Base-by-base conservation (phyloP, 2,329 filamentous ascomycete genomes). In the Elsinoe fawcettii region DNA sequence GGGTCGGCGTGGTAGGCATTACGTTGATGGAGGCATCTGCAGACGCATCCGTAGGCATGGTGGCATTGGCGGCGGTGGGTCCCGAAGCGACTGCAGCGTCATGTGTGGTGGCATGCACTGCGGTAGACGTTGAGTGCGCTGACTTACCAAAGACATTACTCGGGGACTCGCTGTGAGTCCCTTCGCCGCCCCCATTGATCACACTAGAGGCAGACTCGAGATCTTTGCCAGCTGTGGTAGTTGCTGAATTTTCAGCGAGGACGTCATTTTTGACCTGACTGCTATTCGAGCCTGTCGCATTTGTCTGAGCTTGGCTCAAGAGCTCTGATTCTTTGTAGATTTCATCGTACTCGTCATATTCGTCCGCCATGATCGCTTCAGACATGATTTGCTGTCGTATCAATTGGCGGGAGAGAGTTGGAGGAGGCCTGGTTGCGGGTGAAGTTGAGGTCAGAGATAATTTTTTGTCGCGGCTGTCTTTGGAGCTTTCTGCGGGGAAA, bases 301-400 rank as follows among this genome's bases (percentile, higher is more conserved):
- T 56, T 16, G 25, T 36, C 16, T 49, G 27, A n/a, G 34, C 9
- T 32, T 58, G 39, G 18, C 46, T 11, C 32, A 25, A 8, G 8
- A 27, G 12, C 12, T 55, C 51, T n/a, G 58, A 58, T 9, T 51
- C 59, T 23, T 60, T 65, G 56, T 69, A 69, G 44, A 70, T 61
- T 55, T 70, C 67, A 55, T 68, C 65, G 64, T 65, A 66, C 27
- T 65, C 67, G 44, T 67, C 66, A 41, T 12, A 46, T 3, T 46
- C 41, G 41, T 46, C 41, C 41, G 41, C 41, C 41, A 51, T 54
- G 32, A 27, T 27, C 20, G 59, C 32, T 23, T 23, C 27, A 22
- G 51, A 41, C 56, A 58, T 58, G 14, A 16, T 39, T n/a, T 49
- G 25, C 25, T 39, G 55, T 32, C 43, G 58, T 44, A 20, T 9